Conservation (phyloP, 2,329 filamentous ascomycete species). For the Sphaerulina musiva region DNA sequence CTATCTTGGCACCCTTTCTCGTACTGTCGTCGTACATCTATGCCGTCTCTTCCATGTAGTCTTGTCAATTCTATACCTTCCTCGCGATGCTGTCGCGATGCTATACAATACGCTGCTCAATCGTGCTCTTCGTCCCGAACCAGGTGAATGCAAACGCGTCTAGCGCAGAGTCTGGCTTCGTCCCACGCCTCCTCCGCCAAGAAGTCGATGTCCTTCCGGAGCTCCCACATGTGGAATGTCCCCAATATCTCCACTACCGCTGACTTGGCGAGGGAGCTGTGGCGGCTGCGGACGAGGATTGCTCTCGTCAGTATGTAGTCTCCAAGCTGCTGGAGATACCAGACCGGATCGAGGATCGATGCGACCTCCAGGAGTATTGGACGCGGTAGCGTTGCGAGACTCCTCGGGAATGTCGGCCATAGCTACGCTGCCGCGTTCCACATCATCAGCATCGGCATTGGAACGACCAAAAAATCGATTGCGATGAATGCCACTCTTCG, state of each 20-base stretch:
- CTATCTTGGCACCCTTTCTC: not conserved
- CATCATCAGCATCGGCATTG: constrained; percentile 24
- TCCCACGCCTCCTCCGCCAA: constrained; percentile 1
- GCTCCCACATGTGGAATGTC: constrained; percentile 12
- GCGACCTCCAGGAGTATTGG: constrained; percentile 11
- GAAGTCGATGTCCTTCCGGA: constrained; percentile 16
- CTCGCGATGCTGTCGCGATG: not conserved
- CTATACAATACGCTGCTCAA: not conserved
- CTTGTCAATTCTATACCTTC: not conserved
- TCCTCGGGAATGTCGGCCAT: constrained; percentile 36
- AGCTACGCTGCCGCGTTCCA: constrained; percentile 27
- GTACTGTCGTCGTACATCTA: not conserved
- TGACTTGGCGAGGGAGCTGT: constrained; percentile 17
- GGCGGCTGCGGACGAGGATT: constrained; percentile 23
- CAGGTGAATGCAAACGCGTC: too few species aligned
- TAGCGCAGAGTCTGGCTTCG: constrained; percentile 22
- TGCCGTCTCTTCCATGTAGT: not conserved
- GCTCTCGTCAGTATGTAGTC: constrained; percentile 28
- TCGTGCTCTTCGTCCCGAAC: not conserved
- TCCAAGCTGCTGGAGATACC: constrained; percentile 30
- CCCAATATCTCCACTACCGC: constrained; percentile 16
- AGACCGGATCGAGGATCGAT: constrained; percentile 32
- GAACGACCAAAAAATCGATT: constrained; percentile 57
- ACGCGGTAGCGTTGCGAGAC: constrained; percentile 2
- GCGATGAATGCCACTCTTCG: constrained; percentile 42